phyloP scores from a whole-genome alignment of 257 asterid genomes.

The Marsdenia floribunda region DNA sequence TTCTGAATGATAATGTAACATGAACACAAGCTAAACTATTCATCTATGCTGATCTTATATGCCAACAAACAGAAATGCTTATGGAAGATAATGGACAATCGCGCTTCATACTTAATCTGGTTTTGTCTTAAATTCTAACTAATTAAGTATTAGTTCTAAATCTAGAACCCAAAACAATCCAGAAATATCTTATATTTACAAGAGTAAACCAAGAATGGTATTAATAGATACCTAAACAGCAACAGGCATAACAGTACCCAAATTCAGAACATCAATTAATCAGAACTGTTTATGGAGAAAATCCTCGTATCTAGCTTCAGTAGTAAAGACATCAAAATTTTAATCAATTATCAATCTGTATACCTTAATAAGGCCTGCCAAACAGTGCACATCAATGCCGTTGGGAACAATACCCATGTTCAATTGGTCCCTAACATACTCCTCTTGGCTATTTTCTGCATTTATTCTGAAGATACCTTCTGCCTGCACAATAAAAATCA shows the following conservation, averaged over 20 bases:
- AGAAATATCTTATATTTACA: neutral
- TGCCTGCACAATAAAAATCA: constrained; percentile 47
- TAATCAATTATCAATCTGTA: neutral
- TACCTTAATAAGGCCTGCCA: constrained; percentile 96
- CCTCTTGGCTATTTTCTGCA: constrained; percentile 94
- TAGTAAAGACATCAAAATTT: neutral
- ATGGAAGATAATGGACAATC: neutral
- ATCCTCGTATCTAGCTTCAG: neutral
- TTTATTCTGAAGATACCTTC: constrained; percentile 98
- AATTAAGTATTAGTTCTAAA: neutral
- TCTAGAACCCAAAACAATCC: neutral
- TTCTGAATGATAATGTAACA: neutral
- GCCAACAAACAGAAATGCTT: neutral
- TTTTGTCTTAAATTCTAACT: neutral
- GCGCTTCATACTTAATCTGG: neutral
- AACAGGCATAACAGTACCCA: neutral
- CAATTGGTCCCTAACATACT: constrained; percentile 87
- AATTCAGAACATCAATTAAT: neutral
- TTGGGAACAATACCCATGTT: constrained; percentile 81
- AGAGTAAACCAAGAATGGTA: neutral
- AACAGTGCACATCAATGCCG: constrained; percentile 91
- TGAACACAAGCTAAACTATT: neutral
- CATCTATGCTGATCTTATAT: neutral
- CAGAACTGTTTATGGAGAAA: neutral
- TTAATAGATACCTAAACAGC: neutral